phyloP scores from a whole-genome alignment of 768 basidiomycete genomes.

The Calocybe gangraenosa region DNA sequence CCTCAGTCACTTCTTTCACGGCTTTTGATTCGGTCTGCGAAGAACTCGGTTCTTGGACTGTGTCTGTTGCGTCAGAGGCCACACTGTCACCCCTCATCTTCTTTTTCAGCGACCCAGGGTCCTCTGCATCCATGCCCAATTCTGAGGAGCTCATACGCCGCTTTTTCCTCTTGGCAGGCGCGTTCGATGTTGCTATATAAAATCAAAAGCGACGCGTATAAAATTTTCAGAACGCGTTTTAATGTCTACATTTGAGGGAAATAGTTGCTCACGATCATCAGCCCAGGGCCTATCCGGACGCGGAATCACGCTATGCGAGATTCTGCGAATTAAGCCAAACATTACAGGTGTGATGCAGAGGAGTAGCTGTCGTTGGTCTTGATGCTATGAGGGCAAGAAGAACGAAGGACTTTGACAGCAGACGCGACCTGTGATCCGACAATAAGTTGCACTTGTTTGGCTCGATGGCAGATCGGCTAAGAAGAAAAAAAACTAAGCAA shows the following conservation, averaged over 20 bases:
- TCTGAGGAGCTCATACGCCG: constrained; percentile 55
- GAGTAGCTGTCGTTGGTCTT: neutral
- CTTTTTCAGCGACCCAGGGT: constrained; percentile 37
- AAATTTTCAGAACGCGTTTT: constrained; percentile 23
- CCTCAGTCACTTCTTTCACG: constrained; percentile 69
- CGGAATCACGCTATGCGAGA: constrained; percentile 65
- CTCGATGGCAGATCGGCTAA: constrained; percentile 7
- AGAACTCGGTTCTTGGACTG: constrained; percentile 18
- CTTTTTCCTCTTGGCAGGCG: constrained; percentile 64
- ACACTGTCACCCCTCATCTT: constrained; percentile 41
- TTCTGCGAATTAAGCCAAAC: constrained; percentile 70
- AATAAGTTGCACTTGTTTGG: constrained; percentile 16
- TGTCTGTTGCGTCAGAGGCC: constrained; percentile 23
- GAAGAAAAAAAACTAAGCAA: too few relatives aligned
- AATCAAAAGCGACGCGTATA: constrained; percentile 13
- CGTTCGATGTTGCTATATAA: constrained; percentile 66
- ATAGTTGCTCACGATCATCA: constrained; percentile 59
- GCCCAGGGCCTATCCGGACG: constrained; percentile 74
- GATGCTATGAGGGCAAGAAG: constrained; percentile 5
- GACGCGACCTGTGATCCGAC: constrained; percentile 19
- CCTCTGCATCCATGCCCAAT: constrained; percentile 35
- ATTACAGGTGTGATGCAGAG: constrained; percentile 28
- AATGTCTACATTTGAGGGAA: constrained; percentile 10
- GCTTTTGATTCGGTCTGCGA: constrained; percentile 40
- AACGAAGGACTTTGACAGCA: constrained; percentile 10